Evolutionary conservation across 2,329 filamentous ascomycete genomes (phyloP).

Genomic region (Hymenoscyphus fructigenus): DNA sequence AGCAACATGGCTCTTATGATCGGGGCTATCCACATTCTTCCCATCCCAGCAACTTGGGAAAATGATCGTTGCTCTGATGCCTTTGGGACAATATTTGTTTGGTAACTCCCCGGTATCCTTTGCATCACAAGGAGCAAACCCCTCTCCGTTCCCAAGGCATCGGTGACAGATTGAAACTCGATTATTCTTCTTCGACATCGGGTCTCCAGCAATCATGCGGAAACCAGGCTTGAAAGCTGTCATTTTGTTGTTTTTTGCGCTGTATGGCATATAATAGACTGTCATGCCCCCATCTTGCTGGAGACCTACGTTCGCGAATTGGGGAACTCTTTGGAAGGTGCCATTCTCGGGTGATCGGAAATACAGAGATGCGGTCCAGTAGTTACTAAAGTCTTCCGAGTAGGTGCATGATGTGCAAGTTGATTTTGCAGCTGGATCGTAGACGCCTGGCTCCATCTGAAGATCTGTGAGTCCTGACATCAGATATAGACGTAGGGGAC

Average conservation of each 20-base stretch:
- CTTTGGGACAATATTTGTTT: constrained; percentile 50
- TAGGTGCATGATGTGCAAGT: constrained; percentile 37
- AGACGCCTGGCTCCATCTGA: constrained; percentile 35
- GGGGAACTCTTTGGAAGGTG: constrained; percentile 33
- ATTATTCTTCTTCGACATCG: constrained; percentile 44
- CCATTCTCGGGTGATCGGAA: constrained; percentile 33
- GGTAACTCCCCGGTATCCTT: constrained; percentile 51
- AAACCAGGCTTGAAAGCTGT: constrained; percentile 54
- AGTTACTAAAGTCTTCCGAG: constrained; percentile 38
- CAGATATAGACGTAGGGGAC: background rate
- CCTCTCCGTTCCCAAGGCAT: constrained; percentile 44
- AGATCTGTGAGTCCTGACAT: constrained; percentile 14
- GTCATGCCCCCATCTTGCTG: constrained; percentile 38
- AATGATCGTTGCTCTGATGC: constrained; percentile 52
- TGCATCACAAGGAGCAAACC: constrained; percentile 35
- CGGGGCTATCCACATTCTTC: constrained; percentile 22
- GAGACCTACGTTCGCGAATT: constrained; percentile 30
- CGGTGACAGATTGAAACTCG: constrained; percentile 54
- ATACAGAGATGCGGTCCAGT: constrained; percentile 36
- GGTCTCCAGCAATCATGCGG: constrained; percentile 63
- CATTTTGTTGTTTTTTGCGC: constrained; percentile 41
- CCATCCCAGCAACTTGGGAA: constrained; percentile 45
- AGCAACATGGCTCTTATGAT: constrained; percentile 30
- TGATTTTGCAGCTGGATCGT: constrained; percentile 30
- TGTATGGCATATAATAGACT: constrained; percentile 36